phyloP scores from a whole-genome alignment of 2,329 filamentous ascomycete genomes.

The Sporothrix inflata region DNA sequence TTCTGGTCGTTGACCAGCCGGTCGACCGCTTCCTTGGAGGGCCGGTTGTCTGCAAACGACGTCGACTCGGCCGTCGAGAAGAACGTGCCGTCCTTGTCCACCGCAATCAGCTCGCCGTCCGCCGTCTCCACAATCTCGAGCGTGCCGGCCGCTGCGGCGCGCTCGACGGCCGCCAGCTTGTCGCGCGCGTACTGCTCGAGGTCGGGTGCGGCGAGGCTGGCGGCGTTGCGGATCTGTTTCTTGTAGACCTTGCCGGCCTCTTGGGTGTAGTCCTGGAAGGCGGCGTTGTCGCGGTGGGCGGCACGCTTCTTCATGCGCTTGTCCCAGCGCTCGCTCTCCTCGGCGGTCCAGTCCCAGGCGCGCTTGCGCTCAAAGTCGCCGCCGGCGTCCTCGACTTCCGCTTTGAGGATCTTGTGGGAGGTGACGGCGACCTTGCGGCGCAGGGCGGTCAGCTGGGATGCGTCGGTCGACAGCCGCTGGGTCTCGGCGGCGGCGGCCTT shows the following conservation, averaged over 20 bases:
- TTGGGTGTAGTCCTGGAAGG: constrained; percentile 85
- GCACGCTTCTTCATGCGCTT: constrained; percentile 84
- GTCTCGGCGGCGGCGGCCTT: constrained; percentile 84
- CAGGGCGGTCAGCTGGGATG: constrained; percentile 74
- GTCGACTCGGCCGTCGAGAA: constrained; percentile 87
- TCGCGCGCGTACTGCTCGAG: constrained; percentile 84
- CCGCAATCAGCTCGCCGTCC: constrained; percentile 88
- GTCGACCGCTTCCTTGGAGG: constrained; percentile 84
- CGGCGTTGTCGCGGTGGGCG: constrained; percentile 78
- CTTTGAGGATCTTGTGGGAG: constrained; percentile 89
- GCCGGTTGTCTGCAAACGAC: constrained; percentile 81
- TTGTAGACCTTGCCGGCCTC: constrained; percentile 95
- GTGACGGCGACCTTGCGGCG: constrained; percentile 85
- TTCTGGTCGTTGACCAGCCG: constrained; percentile 81
- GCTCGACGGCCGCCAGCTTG: constrained; percentile 82
- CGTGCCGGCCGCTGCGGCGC: constrained; percentile 79
- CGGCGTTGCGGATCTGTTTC: constrained; percentile 65
- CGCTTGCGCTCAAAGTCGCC: constrained; percentile 97
- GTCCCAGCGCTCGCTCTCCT: constrained; percentile 95
- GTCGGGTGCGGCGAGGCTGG: constrained; percentile 72
- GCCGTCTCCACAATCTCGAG: constrained; percentile 96
- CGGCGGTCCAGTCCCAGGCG: constrained; percentile 97
- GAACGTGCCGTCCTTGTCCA: constrained; percentile 88
- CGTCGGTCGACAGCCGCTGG: constrained; percentile 76
- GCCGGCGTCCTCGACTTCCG: constrained; percentile 80